Base-by-base conservation (phyloP, 345 rosid genomes). In the Psidium guajava region DNA sequence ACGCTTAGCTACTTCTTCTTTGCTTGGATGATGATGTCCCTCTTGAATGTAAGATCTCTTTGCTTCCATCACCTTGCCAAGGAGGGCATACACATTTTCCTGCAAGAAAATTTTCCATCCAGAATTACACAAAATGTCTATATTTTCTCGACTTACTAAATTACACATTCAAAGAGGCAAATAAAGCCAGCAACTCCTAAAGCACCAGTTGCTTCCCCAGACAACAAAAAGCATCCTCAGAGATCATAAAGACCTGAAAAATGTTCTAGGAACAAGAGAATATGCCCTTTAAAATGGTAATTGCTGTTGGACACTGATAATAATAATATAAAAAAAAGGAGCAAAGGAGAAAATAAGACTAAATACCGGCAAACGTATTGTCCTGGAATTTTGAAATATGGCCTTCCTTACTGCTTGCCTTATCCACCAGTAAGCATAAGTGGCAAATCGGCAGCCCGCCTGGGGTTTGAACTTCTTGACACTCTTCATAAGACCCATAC, bases 391-490 rank as follows among this genome's bases (percentile, higher is more conserved):
- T 87, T 92, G 94, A 89, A 92, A 91, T 88, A 95, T 91, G 77
- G 98, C 94, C 91, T 93, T 95, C 87, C 93, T 90, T 73, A 95
- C 88, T 81, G 91, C 86, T 74, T 94, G 97, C 82, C 98, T 93
- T 87, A 97, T 92, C 99, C 99, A 95, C 98, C 97, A 97, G 90
- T 92, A 95, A 77, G 99, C 97, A 61, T 94, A 97, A 80, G 96
- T 91, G 47, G 94, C 93, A 84, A 97, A 95, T 86, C 98, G 91
- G 88, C 97, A 95, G 82, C 96, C 98, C 0, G 87, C 93, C 88
- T 93, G 94, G 0, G 98, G 97, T 88, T 95, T 94, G 94, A 94
- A 97, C 92, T 91, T 95, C 90, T 92, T 94, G 51, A 97, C 88
- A 88, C 98, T 95, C 90, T 89, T 95, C 95, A 95, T 92, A 84